phyloP scores from a whole-genome alignment of 305 asterid genomes.

The Fraxinus albicans region DNA sequence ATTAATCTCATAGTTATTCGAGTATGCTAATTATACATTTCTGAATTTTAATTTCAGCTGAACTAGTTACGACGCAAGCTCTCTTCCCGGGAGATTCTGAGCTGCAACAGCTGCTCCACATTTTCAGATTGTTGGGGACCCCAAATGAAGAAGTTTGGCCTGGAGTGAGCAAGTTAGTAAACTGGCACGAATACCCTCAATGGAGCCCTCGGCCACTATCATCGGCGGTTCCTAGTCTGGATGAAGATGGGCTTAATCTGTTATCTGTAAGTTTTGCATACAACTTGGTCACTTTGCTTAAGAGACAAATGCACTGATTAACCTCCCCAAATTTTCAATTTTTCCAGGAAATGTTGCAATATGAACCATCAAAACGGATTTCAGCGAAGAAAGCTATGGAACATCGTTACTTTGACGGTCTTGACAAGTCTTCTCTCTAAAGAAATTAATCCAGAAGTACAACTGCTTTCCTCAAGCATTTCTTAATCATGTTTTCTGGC shows the following conservation, averaged over 20 bases:
- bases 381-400: slow-evolving; percentile 99
- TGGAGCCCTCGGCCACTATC: slow-evolving; percentile 80
- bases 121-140: slow-evolving; percentile 91
- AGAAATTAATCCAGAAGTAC: background rate
- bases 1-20: background rate
- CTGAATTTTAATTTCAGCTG: slow-evolving; percentile 52
- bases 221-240: slow-evolving; percentile 74
- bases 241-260: slow-evolving; percentile 71
- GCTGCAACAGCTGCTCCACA: slow-evolving; percentile 94
- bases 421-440: slow-evolving; percentile 55
- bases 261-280: slow-evolving; percentile 45
- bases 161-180: slow-evolving; percentile 79
- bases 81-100: slow-evolving; percentile 95
- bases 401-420: slow-evolving; percentile 86
- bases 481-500: background rate
- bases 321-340: background rate
- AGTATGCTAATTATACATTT: background rate
- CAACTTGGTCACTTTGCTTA: background rate
- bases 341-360: slow-evolving; percentile 82
- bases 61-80: slow-evolving; percentile 81
- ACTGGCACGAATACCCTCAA: slow-evolving; percentile 99
- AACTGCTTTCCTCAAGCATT: slow-evolving; percentile 29
- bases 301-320: background rate
- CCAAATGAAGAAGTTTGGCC: slow-evolving; percentile 91
- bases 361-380: slow-evolving; percentile 85